A percentile compares a stretch with the other conserved stretches of the same genome.
Conservation (phyloP, 2,329 filamentous ascomycete genomes). For the Gnomoniopsis sp. region DNA sequence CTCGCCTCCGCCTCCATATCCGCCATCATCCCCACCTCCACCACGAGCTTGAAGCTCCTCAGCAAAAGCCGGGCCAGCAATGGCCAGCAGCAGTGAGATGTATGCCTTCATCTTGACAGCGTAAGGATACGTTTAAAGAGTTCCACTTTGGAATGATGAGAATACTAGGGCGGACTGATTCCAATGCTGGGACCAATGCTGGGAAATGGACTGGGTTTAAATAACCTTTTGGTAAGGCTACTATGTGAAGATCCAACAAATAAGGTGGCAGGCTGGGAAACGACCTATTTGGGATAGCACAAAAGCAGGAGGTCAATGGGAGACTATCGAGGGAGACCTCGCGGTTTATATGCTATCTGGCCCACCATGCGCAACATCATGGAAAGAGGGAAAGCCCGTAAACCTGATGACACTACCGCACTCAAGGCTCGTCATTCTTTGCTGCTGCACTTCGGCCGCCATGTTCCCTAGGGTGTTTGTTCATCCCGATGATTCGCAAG, state of each 20-base stretch:
- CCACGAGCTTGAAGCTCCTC: slow-evolving; percentile 19
- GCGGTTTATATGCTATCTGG: slow-evolving; percentile 13
- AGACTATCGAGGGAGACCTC: slow-evolving; percentile 9
- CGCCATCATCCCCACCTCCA: slow-evolving; percentile 8
- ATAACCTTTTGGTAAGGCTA: slow-evolving; percentile 27
- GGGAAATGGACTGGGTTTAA: slow-evolving; percentile 22
- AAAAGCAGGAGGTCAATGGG: slow-evolving; percentile 16
- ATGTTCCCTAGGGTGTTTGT: not conserved
- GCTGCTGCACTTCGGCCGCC: not conserved
- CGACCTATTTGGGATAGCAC: slow-evolving; percentile 17
- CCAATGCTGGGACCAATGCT: not conserved
- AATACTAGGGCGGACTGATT: not conserved
- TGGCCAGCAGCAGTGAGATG: slow-evolving; percentile 27
- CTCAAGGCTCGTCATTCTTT: not conserved
- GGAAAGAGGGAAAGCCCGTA: not conserved
- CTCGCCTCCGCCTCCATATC: not conserved
- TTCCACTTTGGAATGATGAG: not conserved
- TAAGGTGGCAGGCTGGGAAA: slow-evolving; percentile 20
- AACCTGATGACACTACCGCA: slow-evolving; percentile 6
- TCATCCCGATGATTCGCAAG: not conserved
- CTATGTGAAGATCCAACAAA: slow-evolving; percentile 19
- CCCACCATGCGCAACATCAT: not conserved
- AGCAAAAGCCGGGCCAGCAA: slow-evolving; percentile 27
- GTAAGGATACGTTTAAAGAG: not conserved
- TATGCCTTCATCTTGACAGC: slow-evolving; percentile 29